Base-by-base conservation (phyloP, 1,284 basidiomycete genomes). In the Thelephora terrestris region DNA sequence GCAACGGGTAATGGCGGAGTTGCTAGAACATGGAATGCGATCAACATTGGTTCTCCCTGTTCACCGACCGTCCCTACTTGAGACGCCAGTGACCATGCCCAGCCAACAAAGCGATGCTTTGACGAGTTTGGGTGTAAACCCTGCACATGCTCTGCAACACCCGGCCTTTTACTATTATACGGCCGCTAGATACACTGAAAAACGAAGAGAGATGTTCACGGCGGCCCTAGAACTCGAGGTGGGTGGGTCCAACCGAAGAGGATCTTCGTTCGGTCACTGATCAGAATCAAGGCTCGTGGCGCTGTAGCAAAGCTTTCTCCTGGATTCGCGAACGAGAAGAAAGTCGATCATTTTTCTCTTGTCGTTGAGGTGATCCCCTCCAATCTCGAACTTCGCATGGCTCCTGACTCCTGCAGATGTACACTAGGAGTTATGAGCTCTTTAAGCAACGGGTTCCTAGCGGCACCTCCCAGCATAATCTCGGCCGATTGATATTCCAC, bases 121-220 rank as follows among this genome's bases (percentile, higher is more conserved):
- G 57, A 71, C 71, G n/a, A 66, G 71, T 2, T 64, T 79, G 2
- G 82, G 84, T 1, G 58, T 85, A 32, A 87, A 86, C 57, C 82
- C 83, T 1, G 78, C 70, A 48, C 76, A 81, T 55, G 78, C 85
- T 0, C 64, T 96, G 34, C 89, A 93, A 56, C 89, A 93, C 59
- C 85, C 92, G 0, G 92, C 91, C 0, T 90, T 84, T 64, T 95
- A 94, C 60, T 95, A 91, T 62, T 90, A 91, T 60, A 80, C 85
- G 64, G 88, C 91, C 1, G 93, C 89, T 0, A 73, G 75, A 43
- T 92, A 88, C 59, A 89, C 90, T 0, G 82, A 92, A 55, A 72
- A 79, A 53, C 71, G 93, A 27, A 69, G 81, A 45, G 72, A 78
- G 52, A 71, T 81, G 18, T 94, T 85, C 61, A 58, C 84, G 47